Base-by-base conservation (phyloP, 2,329 filamentous ascomycete species). In the Epichloe uncinata region DNA sequence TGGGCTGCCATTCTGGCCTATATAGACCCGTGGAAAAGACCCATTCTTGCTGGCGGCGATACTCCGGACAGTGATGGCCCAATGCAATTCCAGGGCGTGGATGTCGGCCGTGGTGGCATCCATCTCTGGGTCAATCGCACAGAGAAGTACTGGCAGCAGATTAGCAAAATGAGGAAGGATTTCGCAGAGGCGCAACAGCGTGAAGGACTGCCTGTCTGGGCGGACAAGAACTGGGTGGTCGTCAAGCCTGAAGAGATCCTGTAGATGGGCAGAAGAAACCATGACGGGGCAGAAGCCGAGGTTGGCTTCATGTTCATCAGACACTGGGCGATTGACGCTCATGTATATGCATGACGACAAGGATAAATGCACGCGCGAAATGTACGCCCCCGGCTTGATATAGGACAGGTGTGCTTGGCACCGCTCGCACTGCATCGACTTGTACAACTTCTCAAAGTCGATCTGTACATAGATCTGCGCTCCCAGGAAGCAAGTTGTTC, bases 1-100 rank as follows among this genome's bases (percentile, higher is more conserved):
- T 69, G 66, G 62, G 68, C 68, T 0, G 69, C 67, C 1, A 68
- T 72, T 41, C 61, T 68, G 16, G 63, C 64, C 2, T 70, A 69
- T 53, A 69, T 72, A 16, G 64, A 70, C 47, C 55, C 66, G 52
- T 72, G 69, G 69, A 70, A 66, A 57, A 61, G 60, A 51, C 69
- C 69, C 1, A 55, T 72, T 5, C 58, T 72, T 2, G 69, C 62
- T 12, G 69, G 50, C 1, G 69, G 69, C n/a, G 69, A 72, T 49
- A 71, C 69, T 0, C 69, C 69, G 0, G 60, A 57, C 9, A 71
- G 68, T 53, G 69, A 72, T 45, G 68, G 66, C 0, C 66, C 67
- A 9, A 72, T 72, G 69, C 59, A 66, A 13, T 71, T 72, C 56
- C 68, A 72, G 34, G 69, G 66, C 11, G 69, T 70, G 4, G 67